Percentiles rank a stretch among this genome's conserved stretches.
Evolutionary conservation across 2,329 filamentous ascomycete species (phyloP).

Genomic region (Diaporthe velutina): DNA sequence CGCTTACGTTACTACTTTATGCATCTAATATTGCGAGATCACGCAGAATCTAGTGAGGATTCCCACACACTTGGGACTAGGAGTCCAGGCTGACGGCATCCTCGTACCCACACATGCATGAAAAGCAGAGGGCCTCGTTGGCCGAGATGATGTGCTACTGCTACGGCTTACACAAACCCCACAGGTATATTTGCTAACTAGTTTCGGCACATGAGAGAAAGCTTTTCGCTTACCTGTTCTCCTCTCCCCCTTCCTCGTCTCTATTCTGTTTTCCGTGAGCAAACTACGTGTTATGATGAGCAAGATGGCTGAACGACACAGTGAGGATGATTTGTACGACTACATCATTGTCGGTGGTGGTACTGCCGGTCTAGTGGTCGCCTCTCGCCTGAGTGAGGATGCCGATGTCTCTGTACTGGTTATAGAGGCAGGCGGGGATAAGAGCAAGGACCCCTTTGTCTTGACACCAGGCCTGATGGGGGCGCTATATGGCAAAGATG

Average conservation of each 20-base stretch:
- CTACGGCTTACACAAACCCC: not conserved
- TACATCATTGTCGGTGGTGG: slow-evolving; percentile 63
- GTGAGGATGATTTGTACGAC: slow-evolving; percentile 50
- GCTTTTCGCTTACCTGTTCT: not conserved
- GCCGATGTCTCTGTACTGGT: slow-evolving; percentile 52
- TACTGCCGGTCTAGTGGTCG: slow-evolving; percentile 61
- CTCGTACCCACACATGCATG: not conserved
- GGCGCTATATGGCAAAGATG: slow-evolving; percentile 49
- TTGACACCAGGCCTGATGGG: slow-evolving; percentile 52
- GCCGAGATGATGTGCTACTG: not conserved
- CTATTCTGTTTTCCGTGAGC: not conserved
- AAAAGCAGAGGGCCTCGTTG: not conserved
- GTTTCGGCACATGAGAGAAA: no score
- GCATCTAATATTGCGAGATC: not conserved
- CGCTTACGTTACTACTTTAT: not conserved
- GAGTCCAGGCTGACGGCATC: not conserved
- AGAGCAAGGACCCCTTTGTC: slow-evolving; percentile 50
- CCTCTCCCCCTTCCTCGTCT: not conserved
- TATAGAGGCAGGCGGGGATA: slow-evolving; percentile 54
- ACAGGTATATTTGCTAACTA: not conserved
- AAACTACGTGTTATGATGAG: not conserved
- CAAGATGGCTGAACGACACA: not conserved
- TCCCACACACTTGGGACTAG: not conserved
- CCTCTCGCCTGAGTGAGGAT: slow-evolving; percentile 55
- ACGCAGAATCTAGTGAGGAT: not conserved